phyloP scores from a whole-genome alignment of 192 early-diverging fungal genomes.

The Podila verticillata region DNA sequence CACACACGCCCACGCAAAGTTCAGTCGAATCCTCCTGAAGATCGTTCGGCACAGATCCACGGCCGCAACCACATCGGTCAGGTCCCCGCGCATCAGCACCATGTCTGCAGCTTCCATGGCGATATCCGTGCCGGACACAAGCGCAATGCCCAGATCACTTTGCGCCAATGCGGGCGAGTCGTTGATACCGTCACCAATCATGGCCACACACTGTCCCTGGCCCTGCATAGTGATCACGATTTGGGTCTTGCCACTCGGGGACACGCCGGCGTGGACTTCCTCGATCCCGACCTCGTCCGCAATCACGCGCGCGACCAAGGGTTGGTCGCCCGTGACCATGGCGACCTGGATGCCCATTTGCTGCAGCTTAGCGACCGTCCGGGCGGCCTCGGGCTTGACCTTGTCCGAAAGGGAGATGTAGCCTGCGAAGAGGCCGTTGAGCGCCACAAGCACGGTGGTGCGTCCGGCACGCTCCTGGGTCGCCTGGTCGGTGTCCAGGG shows the following conservation, averaged over 20 bases:
- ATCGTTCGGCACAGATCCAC: slow-evolving; percentile 87
- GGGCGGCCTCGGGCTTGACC: slow-evolving; percentile 80
- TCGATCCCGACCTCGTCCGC: slow-evolving; percentile 85
- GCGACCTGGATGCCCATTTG: slow-evolving; percentile 79
- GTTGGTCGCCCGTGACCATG: slow-evolving; percentile 97
- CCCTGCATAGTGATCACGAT: slow-evolving; percentile 81
- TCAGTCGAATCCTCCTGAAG: slow-evolving; percentile 84
- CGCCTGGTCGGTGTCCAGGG: slow-evolving; percentile 43
- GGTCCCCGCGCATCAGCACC: slow-evolving; percentile 89
- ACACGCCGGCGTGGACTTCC: slow-evolving; percentile 89
- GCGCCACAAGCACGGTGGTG: slow-evolving; percentile 83
- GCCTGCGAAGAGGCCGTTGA: slow-evolving; percentile 68
- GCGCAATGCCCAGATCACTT: slow-evolving; percentile 86
- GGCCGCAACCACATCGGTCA: slow-evolving; percentile 87
- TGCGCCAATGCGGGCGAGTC: slow-evolving; percentile 89
- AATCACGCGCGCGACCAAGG: slow-evolving; percentile 82
- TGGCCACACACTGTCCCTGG: slow-evolving; percentile 72
- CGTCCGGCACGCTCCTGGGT: slow-evolving; percentile 73
- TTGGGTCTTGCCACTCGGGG: slow-evolving; percentile 87
- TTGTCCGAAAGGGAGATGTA: slow-evolving; percentile 87
- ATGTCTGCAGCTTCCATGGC: slow-evolving; percentile 93
- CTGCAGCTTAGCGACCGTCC: slow-evolving; percentile 75
- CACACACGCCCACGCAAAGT: slow-evolving; percentile 89
- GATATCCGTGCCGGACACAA: slow-evolving; percentile 91
- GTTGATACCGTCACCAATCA: slow-evolving; percentile 97